Conservation (phyloP, 768 basidiomycete genomes). For the Hypholoma fasciculare region DNA sequence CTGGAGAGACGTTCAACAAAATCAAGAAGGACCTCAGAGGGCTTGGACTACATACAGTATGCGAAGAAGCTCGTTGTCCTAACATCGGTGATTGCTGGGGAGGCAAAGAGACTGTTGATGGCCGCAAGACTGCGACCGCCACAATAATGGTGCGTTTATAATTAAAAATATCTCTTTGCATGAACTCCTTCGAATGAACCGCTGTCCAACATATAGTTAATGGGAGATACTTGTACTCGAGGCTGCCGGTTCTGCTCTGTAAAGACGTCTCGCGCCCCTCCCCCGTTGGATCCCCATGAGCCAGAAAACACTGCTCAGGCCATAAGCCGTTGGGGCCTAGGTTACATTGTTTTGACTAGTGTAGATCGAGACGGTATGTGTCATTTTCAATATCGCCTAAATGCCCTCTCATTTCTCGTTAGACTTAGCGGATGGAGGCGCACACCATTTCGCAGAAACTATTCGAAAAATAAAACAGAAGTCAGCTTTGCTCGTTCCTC, state of each 20-base stretch:
- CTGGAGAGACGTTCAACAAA: constrained; percentile 81
- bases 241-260: constrained; percentile 98
- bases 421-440: constrained; percentile 94
- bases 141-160: constrained; percentile 86
- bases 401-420: neutral
- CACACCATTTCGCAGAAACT: constrained; percentile 93
- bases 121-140: constrained; percentile 85
- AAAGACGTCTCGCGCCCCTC: constrained; percentile 86
- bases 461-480: constrained; percentile 95
- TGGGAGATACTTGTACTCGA: constrained; percentile 99
- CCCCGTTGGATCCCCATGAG: constrained; percentile 93
- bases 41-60: constrained; percentile 91
- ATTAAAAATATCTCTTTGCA: neutral
- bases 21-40: constrained; percentile 97
- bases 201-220: constrained; percentile 56
- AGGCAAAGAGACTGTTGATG: constrained; percentile 74
- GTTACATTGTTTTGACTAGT: constrained; percentile 95
- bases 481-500: constrained; percentile 32
- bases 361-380: constrained; percentile 92
- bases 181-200: too few relatives aligned
- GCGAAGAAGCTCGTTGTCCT: constrained; percentile 97
- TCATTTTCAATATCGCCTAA: neutral
- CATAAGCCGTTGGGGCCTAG: constrained; percentile 95
- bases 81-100: constrained; percentile 99
- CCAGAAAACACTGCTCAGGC: constrained; percentile 99